Base-by-base conservation (phyloP, 495 filamentous ascomycete species). In the Penicillium nucicola region DNA sequence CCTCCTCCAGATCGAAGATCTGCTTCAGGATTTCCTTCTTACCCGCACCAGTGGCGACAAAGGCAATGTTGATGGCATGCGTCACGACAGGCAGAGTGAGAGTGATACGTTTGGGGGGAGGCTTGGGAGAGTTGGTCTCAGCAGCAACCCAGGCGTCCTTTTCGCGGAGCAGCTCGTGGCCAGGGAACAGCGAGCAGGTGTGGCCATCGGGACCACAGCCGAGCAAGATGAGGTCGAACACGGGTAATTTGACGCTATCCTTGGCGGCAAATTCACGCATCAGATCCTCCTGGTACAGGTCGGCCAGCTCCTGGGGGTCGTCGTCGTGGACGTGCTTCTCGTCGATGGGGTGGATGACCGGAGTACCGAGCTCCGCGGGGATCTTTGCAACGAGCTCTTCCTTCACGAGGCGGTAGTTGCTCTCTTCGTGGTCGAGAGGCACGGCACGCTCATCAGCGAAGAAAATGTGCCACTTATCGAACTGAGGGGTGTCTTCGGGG, bases 381-480 rank as follows among this genome's bases (percentile, higher is more conserved):
- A 97, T 86, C 72, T 95, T 92, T 75, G 87, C 82, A 42, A 98
- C 78, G 32, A 97, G 75, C 65, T 96, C 89, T 20, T 82, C 77
- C 74, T 96, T 92, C 53, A 98, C 67, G 7, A 96, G 81, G 36
- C 72, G 81, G 71, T 97, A 96, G 74, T 97, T 98, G 75, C 90
- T 96, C 73, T 98, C 95, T 38, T 78, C 76, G 70, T 97, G 84
- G 65, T 92, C 83, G 58, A 97, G 85, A 9, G 95, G 89, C 23
- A 98, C 95, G 22, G 86, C 86, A 56, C 93, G 89, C 79, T 98
- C 93, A 60, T 98, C 93, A 55, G 92, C 92, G 71, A 96, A 97
- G 80, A 97, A 98, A 64, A 98, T 87, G 58, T 97, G 87, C 93
- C 93, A 98, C 63, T 88, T 90, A 62, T 77, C 75, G 77, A 92